Conservation (phyloP, 1,284 basidiomycete species). For the Fomitiporia mediterranea region DNA sequence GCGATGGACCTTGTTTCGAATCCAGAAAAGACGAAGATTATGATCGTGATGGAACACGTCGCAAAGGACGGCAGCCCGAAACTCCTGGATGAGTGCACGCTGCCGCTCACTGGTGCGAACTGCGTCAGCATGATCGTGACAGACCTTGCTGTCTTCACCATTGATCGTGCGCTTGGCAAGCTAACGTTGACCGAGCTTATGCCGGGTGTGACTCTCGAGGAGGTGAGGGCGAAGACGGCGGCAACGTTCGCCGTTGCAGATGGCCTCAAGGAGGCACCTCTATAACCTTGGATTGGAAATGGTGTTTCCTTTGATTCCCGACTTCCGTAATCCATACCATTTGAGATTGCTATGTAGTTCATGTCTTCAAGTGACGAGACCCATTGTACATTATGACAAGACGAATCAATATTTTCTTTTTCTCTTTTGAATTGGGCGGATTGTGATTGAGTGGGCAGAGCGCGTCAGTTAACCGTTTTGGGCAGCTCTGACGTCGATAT, state of each 20-base stretch:
- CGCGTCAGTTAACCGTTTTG: no score
- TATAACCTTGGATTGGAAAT: not conserved
- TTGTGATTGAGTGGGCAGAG: no score
- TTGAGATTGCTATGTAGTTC: no score
- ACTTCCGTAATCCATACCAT: not conserved
- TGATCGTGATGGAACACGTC: conserved; percentile 86
- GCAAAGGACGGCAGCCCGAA: conserved; percentile 89
- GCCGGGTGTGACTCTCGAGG: conserved; percentile 78
- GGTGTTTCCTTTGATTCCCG: not conserved
- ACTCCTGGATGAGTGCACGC: conserved; percentile 75
- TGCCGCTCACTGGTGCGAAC: conserved; percentile 85
- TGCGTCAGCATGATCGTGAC: conserved; percentile 90
- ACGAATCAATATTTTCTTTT: no score
- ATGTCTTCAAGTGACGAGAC: no score
- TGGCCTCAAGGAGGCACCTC: conserved; percentile 34
- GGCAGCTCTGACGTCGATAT: not conserved
- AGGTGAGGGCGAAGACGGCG: conserved; percentile 82
- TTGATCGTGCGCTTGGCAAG: conserved; percentile 71
- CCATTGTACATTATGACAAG: no score
- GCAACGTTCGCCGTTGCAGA: conserved; percentile 65
- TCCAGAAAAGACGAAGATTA: conserved; percentile 85
- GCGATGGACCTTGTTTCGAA: conserved; percentile 96
- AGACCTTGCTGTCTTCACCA: conserved; percentile 87
- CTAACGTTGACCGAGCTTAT: conserved; percentile 80
- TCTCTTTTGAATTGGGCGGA: no score